phyloP scores from a whole-genome alignment of 176 grass and related monocot species.

The Cenchrus fungigraminus region DNA sequence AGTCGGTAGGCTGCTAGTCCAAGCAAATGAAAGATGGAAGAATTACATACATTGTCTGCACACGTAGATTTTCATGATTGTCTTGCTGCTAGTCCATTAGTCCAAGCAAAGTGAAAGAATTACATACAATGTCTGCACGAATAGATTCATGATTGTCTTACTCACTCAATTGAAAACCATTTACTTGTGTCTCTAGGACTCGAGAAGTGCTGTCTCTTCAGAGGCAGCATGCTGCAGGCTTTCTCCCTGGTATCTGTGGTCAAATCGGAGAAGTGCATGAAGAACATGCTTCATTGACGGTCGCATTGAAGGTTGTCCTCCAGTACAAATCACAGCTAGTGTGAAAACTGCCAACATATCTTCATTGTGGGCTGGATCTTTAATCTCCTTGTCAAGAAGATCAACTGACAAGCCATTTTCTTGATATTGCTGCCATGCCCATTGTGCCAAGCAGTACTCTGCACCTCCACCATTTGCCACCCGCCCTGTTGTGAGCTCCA shows the following conservation, averaged over 20 bases:
- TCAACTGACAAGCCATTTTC: conserved; percentile 36
- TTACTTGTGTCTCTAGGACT: conserved; percentile 23
- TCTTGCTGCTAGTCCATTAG: not conserved
- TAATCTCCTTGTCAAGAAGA: conserved; percentile 50
- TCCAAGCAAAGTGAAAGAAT: not conserved
- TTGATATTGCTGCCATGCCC: conserved; percentile 47
- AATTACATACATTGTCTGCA: not conserved
- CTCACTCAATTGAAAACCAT: not conserved
- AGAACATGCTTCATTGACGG: conserved; percentile 72
- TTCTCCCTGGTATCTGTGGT: not conserved
- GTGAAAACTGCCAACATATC: conserved; percentile 56
- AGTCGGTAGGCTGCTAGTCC: not conserved
- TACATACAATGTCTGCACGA: not conserved
- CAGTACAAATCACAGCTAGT: conserved; percentile 62
- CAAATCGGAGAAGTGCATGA: conserved; percentile 37
- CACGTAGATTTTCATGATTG: not conserved
- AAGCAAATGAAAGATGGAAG: not conserved
- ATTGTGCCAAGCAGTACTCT: conserved; percentile 54
- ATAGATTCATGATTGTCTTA: not conserved
- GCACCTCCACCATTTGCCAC: conserved; percentile 53
- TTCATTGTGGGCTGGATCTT: conserved; percentile 41
- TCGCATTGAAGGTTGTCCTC: conserved; percentile 28
- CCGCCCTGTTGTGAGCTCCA: conserved; percentile 66
- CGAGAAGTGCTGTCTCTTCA: conserved; percentile 26
- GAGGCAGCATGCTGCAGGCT: not conserved